Conservation (phyloP, 345 rosid species). For the Hirschfeldia incana region DNA sequence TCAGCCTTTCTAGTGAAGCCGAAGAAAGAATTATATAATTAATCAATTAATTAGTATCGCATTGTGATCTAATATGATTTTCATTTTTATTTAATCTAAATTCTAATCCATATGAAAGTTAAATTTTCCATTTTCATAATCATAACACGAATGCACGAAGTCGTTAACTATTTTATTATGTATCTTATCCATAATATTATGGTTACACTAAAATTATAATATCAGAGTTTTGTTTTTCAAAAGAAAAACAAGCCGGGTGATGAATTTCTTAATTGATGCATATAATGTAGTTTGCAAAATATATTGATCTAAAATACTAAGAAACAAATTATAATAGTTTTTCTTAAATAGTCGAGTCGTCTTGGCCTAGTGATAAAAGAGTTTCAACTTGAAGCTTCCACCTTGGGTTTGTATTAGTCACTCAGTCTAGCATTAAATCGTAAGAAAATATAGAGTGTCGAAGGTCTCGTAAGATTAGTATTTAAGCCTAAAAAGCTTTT, state of each 20-base stretch:
- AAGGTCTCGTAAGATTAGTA: too few relatives aligned
- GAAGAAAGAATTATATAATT: conserved; percentile 3
- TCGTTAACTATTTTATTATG: background rate
- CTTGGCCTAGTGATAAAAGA: too few relatives aligned
- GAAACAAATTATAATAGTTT: background rate
- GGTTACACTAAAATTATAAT: background rate
- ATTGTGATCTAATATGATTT: background rate
- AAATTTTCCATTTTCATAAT: background rate
- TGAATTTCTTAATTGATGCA: background rate
- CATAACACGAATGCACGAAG: background rate
- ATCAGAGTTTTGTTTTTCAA: background rate
- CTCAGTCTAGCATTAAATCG: too few relatives aligned
- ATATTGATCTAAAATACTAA: background rate
- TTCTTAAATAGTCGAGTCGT: too few relatives aligned
- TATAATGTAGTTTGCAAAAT: background rate
- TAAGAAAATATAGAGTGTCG: too few relatives aligned
- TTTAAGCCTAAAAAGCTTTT: too few relatives aligned
- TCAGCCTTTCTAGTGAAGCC: conserved; percentile 34
- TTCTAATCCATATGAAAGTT: too few relatives aligned
- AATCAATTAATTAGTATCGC: background rate
- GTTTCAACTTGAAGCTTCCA: too few relatives aligned
- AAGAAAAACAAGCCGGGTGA: background rate
- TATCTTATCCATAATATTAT: background rate
- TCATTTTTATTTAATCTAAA: background rate
- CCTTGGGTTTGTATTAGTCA: too few relatives aligned